A percentile compares a stretch with the other conserved stretches of the same genome.
phyloP scores from a whole-genome alignment of 805 yeast species.

The Kodamaea restingae region DNA sequence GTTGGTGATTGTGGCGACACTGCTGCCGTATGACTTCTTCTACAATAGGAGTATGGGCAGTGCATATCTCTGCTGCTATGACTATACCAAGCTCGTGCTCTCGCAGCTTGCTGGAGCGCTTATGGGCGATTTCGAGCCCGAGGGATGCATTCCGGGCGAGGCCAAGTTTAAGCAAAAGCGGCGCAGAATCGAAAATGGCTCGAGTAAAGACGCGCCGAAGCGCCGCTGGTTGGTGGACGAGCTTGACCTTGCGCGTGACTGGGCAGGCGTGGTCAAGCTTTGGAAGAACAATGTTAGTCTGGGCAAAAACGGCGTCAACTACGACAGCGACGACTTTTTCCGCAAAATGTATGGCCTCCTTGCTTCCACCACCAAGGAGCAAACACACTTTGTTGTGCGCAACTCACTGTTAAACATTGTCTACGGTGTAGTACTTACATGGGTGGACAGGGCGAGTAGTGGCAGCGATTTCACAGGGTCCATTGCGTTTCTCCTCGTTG shows the following conservation, averaged over 20 bases:
- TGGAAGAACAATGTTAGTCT: slow-evolving; percentile 33
- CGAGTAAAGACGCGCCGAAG: slow-evolving; percentile 23
- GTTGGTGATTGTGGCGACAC: slow-evolving; percentile 54
- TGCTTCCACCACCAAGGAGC: slow-evolving; percentile 25
- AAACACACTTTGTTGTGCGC: slow-evolving; percentile 52
- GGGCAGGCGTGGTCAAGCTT: slow-evolving; percentile 43
- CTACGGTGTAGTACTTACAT: slow-evolving; percentile 52
- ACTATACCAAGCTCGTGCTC: slow-evolving; percentile 51
- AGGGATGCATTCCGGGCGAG: slow-evolving; percentile 57
- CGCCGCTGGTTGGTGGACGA: slow-evolving; percentile 57
- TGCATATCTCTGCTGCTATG: slow-evolving; percentile 57
- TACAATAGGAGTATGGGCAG: slow-evolving; percentile 52
- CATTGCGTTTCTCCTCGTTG: slow-evolving; percentile 48
- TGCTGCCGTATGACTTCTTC: slow-evolving; percentile 60
- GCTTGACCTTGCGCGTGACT: slow-evolving; percentile 47
- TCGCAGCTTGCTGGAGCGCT: slow-evolving; percentile 46
- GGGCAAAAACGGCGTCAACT: slow-evolving; percentile 18
- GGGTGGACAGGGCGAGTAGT: slow-evolving; percentile 31
- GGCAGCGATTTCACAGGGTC: slow-evolving; percentile 28
- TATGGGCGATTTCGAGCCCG: slow-evolving; percentile 51
- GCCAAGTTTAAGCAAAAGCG: slow-evolving; percentile 25
- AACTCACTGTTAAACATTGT: slow-evolving; percentile 52
- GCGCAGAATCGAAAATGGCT: slow-evolving; percentile 18
- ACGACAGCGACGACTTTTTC: slow-evolving; percentile 26
- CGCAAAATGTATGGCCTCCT: slow-evolving; percentile 29